Evolutionary conservation across 345 rosid genomes (phyloP).

Genomic region (Syzygium grande): DNA sequence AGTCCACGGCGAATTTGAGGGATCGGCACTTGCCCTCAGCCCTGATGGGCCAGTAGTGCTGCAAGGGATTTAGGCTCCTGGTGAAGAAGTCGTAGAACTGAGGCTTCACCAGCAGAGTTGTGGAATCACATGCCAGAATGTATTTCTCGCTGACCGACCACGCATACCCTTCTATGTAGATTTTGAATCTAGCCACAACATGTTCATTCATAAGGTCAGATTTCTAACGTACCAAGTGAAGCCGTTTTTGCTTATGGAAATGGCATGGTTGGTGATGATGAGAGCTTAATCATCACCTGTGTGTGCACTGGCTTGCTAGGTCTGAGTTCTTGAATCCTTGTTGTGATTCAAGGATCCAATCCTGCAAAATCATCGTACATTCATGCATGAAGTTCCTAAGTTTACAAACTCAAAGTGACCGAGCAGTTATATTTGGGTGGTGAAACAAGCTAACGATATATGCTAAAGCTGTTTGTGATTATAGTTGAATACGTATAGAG

Average conservation of each 20-base stretch:
- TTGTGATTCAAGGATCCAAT: constrained; percentile 64
- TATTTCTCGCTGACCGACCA: constrained; percentile 64
- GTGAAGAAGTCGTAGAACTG: constrained; percentile 42
- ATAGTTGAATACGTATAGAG: neutral
- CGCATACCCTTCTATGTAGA: constrained; percentile 68
- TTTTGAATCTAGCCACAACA: constrained; percentile 45
- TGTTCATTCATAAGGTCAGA: neutral
- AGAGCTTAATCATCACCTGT: constrained; percentile 31
- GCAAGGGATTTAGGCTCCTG: constrained; percentile 32
- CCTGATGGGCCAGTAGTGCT: constrained; percentile 68
- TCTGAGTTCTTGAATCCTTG: constrained; percentile 67
- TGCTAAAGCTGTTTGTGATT: neutral
- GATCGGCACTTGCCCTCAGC: constrained; percentile 48
- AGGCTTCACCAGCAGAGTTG: constrained; percentile 29
- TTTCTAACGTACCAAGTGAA: neutral
- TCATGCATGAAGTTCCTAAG: neutral
- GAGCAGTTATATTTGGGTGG: neutral
- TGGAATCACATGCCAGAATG: constrained; percentile 46
- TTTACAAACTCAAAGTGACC: neutral
- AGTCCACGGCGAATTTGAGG: constrained; percentile 73
- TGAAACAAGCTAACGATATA: neutral
- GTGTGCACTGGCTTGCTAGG: constrained; percentile 59
- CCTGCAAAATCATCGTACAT: constrained; percentile 22
- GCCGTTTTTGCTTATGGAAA: neutral
- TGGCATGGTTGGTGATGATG: neutral